A percentile compares a stretch with the other conserved stretches of the same genome.
Conservation (phyloP, 164 flowering plant species). For the Euptelea pleiosperma region DNA sequence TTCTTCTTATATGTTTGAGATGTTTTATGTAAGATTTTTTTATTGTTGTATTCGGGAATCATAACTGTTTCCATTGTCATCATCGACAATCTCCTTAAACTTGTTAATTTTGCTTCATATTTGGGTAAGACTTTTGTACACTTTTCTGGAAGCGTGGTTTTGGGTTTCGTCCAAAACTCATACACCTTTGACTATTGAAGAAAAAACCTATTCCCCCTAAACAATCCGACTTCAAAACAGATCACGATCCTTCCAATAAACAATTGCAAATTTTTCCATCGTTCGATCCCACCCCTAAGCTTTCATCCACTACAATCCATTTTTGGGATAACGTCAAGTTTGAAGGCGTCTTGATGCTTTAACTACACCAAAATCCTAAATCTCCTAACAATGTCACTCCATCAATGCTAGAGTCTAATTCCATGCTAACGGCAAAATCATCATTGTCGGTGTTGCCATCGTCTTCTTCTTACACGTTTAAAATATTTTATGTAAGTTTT, state of each 20-base stretch:
- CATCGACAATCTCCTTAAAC: no score
- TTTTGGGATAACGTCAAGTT: slow-evolving; percentile 97
- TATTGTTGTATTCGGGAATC: no score
- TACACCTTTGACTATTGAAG: no score
- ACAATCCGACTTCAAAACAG: slow-evolving; percentile 39
- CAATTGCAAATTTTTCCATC: slow-evolving; percentile 17
- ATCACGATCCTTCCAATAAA: slow-evolving; percentile 23
- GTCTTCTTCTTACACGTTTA: slow-evolving; percentile 36
- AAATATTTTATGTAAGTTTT: slow-evolving; percentile 63
- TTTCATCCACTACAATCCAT: slow-evolving; percentile 48
- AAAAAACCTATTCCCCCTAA: no score
- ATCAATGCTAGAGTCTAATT: slow-evolving; percentile 14
- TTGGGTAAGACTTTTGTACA: no score
- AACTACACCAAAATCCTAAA: slow-evolving; percentile 17
- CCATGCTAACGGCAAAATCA: slow-evolving; percentile 6
- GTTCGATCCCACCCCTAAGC: slow-evolving; percentile 28
- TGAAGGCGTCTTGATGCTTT: slow-evolving; percentile 67
- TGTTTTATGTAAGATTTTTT: no score
- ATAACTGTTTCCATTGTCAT: no score
- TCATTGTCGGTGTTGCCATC: neutral
- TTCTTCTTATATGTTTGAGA: no score
- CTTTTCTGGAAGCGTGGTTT: no score
- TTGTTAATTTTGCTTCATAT: no score
- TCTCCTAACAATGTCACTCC: neutral
- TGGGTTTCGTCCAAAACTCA: no score